Conservation (phyloP, 2,329 filamentous ascomycete genomes). For the Colletotrichum endophyticum region DNA sequence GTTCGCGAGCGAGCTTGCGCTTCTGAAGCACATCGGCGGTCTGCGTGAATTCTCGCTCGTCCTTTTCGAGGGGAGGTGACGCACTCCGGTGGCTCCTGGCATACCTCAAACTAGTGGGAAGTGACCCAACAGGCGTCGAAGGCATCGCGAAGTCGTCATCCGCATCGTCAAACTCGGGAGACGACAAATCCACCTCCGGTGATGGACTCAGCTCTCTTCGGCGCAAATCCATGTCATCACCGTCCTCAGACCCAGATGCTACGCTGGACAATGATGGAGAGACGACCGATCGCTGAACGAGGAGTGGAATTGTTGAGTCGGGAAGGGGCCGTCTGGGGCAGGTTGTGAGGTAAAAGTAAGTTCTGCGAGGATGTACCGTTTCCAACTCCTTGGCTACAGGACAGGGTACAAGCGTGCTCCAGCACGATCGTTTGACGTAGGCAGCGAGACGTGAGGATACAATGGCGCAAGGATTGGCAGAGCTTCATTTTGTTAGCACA, state of each 20-base stretch:
- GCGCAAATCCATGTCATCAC: constrained; percentile 74
- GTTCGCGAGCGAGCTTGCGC: constrained; percentile 59
- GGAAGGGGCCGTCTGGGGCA: constrained; percentile 83
- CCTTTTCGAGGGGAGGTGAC: constrained; percentile 88
- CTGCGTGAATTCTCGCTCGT: constrained; percentile 96
- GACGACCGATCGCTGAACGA: constrained; percentile 62
- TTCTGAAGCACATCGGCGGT: constrained; percentile 85
- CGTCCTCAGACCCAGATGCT: constrained; percentile 56
- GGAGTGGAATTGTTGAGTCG: constrained; percentile 32
- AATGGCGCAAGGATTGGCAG: constrained; percentile 92
- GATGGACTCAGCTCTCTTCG: constrained; percentile 82
- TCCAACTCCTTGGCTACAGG: constrained; percentile 93
- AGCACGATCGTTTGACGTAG: constrained; percentile 86
- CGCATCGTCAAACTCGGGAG: constrained; percentile 81
- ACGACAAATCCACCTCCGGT: constrained; percentile 90
- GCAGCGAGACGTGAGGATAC: constrained; percentile 90
- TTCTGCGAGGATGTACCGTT: constrained; percentile 88
- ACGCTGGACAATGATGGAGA: constrained; percentile 83
- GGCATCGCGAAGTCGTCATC: constrained; percentile 66
- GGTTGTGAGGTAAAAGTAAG: constrained; percentile 96
- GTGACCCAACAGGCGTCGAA: constrained; percentile 67
- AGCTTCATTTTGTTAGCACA: constrained; percentile 59
- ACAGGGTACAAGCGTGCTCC: constrained; percentile 80
- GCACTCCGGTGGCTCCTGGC: constrained; percentile 63
- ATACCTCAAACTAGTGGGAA: constrained; percentile 53